Evolutionary conservation across 768 basidiomycete species (phyloP).

Genomic region (Gelatoporia subvermispora): DNA sequence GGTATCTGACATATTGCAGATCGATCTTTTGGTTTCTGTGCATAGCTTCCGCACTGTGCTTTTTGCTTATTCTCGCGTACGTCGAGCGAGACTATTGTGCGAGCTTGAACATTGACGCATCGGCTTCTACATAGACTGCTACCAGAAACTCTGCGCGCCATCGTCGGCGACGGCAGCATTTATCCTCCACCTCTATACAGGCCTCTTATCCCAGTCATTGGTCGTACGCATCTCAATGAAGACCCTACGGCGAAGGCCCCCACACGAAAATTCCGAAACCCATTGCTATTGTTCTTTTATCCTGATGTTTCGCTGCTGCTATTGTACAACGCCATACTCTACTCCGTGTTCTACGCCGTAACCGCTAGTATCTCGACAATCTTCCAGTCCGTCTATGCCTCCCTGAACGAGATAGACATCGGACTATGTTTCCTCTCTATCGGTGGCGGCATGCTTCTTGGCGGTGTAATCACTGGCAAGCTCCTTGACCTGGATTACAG

Average conservation of each 20-base stretch:
- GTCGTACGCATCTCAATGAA: constrained; percentile 5
- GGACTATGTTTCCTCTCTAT: constrained; percentile 77
- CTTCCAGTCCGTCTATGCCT: constrained; percentile 54
- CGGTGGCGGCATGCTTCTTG: constrained; percentile 66
- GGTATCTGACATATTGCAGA: constrained; percentile 12
- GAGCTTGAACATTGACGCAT: too few species aligned
- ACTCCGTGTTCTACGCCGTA: constrained; percentile 56
- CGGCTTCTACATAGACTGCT: constrained; percentile 32
- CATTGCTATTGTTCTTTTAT: constrained; percentile 49
- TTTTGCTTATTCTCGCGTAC: constrained; percentile 32
- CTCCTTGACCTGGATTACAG: constrained; percentile 66
- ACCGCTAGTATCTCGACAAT: constrained; percentile 58
- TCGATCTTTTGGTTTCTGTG: constrained; percentile 41
- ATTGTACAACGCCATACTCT: constrained; percentile 48
- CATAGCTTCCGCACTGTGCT: constrained; percentile 29
- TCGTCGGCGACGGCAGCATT: constrained; percentile 40
- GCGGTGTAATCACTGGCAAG: constrained; percentile 54
- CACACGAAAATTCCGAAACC: constrained; percentile 43
- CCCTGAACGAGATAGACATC: constrained; percentile 54
- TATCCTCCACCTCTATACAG: constrained; percentile 25
- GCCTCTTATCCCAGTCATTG: constrained; percentile 29
- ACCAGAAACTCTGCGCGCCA: constrained; percentile 43
- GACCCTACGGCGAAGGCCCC: constrained; percentile 15
- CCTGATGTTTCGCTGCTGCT: constrained; percentile 53
- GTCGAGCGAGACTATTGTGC: constrained; percentile 2